Evolutionary conservation across 1,284 basidiomycete species (phyloP), one percentile per base, ranked within the genome.

Genomic region (Irpex sp.): DNA sequence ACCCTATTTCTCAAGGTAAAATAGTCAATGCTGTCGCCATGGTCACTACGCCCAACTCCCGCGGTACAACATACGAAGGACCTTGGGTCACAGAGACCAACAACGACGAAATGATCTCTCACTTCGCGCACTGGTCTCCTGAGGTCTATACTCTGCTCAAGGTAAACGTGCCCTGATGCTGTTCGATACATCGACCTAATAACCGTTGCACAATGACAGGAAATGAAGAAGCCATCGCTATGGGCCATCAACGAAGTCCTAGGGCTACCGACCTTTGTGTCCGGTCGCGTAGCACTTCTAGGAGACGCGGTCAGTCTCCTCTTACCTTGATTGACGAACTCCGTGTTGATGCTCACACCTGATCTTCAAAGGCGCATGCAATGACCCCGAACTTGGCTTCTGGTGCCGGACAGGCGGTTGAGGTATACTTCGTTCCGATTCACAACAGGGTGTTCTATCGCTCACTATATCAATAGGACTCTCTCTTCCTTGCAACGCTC

Each of bases 321-420:
- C 26, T 26, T 26, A 26, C 26, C 3, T 26, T 26, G 4, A 3
- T 26, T 26, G n/a, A n/a, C n/a, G n/a, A n/a, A n/a, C n/a, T n/a
- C n/a, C n/a, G n/a, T n/a, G n/a, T n/a, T n/a, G n/a, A n/a, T n/a
- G n/a, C n/a, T n/a, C 26, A 26, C 26, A 26, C 26, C 26, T 26
- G 26, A 26, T 4, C 26, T 26, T 26, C 3, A 31, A 9, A 62
- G 61, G 61, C 56, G 5, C 61, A 62, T 17, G 61, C 61, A 2
- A 62, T 62, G 76, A 73, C 74, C 2, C 77, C 77, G 0, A 72
- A 75, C 64, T 76, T 77, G 65, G 77, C 74, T 1, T 75, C 78
- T 17, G 77, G 78, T 8, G 78, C 73, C 5, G 77, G 78, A 0
- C 78, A 79, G 66, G 77, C 76, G 1, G 74, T 79, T 47, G 78